phyloP scores from a whole-genome alignment of 2,329 filamentous ascomycete genomes.

The Xylaria sp. region DNA sequence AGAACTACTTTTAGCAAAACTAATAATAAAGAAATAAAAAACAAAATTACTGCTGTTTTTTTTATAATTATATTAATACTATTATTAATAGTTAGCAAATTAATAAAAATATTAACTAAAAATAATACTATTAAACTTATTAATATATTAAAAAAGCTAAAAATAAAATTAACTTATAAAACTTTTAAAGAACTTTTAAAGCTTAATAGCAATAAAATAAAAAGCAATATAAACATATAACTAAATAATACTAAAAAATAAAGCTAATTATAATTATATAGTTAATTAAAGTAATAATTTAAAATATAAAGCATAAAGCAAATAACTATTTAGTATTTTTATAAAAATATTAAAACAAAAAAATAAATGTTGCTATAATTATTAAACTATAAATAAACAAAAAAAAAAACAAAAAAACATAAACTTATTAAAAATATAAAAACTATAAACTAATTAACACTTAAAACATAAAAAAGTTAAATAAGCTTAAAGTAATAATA shows the following conservation, averaged over 20 bases:
- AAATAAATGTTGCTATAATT: conserved; percentile 20
- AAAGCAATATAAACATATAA: neutral
- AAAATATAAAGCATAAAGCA: conserved; percentile 8
- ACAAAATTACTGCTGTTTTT: too few species aligned
- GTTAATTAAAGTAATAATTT: neutral
- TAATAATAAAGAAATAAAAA: conserved; percentile 4
- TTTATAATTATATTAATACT: neutral
- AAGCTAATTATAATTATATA: too few species aligned
- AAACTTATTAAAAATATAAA: conserved; percentile 13
- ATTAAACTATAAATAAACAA: conserved; percentile 26
- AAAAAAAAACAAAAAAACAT: conserved; percentile 13
- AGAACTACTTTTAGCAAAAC: neutral
- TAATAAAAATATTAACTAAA: conserved; percentile 6
- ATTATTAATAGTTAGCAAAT: neutral
- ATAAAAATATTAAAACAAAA: conserved; percentile 23
- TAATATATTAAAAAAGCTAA: neutral
- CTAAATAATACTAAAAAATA: neutral
- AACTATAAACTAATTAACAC: conserved; percentile 3
- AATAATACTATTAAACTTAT: conserved; percentile 4
- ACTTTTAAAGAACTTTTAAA: neutral
- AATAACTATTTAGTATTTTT: conserved; percentile 21
- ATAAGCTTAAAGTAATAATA: conserved; percentile 14
- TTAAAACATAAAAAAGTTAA: conserved; percentile 17
- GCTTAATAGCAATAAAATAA: neutral
- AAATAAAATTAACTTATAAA: neutral